Conservation (phyloP, 371 early-diverging fungal species). For the Actinomucor elegans region DNA sequence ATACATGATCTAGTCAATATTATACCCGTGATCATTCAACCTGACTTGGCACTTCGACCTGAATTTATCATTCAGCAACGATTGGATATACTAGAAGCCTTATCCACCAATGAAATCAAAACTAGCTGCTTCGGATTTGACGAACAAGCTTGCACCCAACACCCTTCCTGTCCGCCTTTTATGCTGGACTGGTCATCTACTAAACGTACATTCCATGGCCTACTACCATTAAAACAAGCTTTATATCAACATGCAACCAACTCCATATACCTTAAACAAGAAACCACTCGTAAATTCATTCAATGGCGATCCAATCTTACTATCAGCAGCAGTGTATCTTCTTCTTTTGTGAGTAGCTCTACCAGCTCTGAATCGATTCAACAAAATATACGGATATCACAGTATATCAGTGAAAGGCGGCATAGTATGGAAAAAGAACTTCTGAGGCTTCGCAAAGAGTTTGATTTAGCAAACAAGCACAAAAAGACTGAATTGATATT, state of each 20-base stretch:
- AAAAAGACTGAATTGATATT: conserved; percentile 10
- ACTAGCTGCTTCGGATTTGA: conserved; percentile 8
- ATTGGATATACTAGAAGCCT: not conserved
- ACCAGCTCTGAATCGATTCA: not conserved
- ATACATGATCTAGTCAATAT: conserved; percentile 60
- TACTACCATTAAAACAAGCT: conserved; percentile 9
- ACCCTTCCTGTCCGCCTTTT: conserved; percentile 9
- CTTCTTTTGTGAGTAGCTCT: not conserved
- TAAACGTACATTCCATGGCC: conserved; percentile 12
- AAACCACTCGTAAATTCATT: conserved; percentile 12
- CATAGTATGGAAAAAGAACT: conserved; percentile 26
- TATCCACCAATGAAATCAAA: conserved; percentile 12
- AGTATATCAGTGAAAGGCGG: conserved; percentile 19
- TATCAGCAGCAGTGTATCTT: not conserved
- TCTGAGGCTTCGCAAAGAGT: conserved; percentile 15
- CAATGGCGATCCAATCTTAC: conserved; percentile 10
- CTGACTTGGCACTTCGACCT: conserved; percentile 43
- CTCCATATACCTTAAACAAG: conserved; percentile 1
- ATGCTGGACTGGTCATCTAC: conserved; percentile 16
- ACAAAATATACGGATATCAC: conserved; percentile 16
- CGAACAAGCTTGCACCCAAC: conserved; percentile 5
- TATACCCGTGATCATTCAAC: conserved; percentile 64
- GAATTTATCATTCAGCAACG: conserved; percentile 12
- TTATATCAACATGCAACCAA: conserved; percentile 7
- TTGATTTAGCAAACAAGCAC: conserved; percentile 6